Evolutionary conservation across 1,139 yeast species (phyloP).

Genomic region (Nakaseomyces uthaithaninus): DNA sequence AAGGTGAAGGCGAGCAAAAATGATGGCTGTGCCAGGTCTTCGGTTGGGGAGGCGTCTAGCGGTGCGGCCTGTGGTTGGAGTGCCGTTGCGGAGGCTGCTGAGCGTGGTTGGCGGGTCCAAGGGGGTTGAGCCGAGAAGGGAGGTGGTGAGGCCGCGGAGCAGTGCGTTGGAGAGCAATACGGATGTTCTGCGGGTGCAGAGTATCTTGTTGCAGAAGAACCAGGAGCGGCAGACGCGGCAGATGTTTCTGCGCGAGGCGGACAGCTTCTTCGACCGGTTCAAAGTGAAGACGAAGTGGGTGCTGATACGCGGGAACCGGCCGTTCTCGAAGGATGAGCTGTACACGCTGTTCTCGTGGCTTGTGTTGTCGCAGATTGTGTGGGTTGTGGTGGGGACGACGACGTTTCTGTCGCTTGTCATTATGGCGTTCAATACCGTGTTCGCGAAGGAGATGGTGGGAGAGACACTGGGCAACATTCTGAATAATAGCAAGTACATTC

Average conservation of each 20-base stretch:
- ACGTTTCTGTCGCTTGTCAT: conserved; percentile 50
- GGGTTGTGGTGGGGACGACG: conserved; percentile 60
- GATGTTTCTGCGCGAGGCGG: conserved; percentile 39
- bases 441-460: conserved; percentile 36
- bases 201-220: conserved; percentile 23
- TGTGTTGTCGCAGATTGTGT: conserved; percentile 25
- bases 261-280: conserved; percentile 38
- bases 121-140: conserved; percentile 8
- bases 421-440: conserved; percentile 39
- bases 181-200: conserved; percentile 19
- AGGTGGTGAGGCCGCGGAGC: conserved; percentile 2
- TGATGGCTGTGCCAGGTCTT: no score
- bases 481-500: conserved; percentile 28
- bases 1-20: no score
- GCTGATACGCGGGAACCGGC: conserved; percentile 43
- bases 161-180: conserved; percentile 15
- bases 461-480: conserved; percentile 30
- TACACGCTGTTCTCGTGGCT: conserved; percentile 47
- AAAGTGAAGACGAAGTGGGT: conserved; percentile 53
- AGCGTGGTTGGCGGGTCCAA: neutral
- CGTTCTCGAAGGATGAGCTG: conserved; percentile 43
- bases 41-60: no score
- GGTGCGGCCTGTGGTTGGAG: neutral
- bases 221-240: conserved; percentile 30
- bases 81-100: neutral